phyloP scores from a whole-genome alignment of 2,329 filamentous ascomycete genomes.

The Nothophaeocryptopus gaeumannii region DNA sequence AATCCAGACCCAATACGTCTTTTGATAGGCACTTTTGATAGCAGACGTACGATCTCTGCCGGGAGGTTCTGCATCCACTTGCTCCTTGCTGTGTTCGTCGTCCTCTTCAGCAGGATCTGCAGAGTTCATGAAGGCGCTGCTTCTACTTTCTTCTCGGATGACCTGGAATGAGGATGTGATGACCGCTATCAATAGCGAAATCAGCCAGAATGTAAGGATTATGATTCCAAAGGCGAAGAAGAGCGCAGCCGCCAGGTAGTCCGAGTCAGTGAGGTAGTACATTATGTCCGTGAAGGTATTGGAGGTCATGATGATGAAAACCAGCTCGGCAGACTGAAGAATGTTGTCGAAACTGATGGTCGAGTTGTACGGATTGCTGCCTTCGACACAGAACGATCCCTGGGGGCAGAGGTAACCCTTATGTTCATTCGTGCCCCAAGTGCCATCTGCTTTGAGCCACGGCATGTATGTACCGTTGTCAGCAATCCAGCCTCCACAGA shows the following conservation, averaged over 20 bases:
- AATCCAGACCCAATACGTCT: slow-evolving; percentile 75
- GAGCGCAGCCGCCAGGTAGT: slow-evolving; percentile 81
- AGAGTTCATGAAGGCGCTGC: slow-evolving; percentile 84
- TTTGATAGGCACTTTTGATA: slow-evolving; percentile 71
- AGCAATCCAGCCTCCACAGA: slow-evolving; percentile 81
- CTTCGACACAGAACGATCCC: slow-evolving; percentile 79
- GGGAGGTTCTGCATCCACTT: slow-evolving; percentile 6
- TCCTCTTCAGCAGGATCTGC: slow-evolving; percentile 44
- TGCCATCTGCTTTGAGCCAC: slow-evolving; percentile 64
- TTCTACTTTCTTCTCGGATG: slow-evolving; percentile 92
- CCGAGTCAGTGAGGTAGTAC: slow-evolving; percentile 88
- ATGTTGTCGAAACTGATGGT: slow-evolving; percentile 97
- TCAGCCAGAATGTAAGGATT: slow-evolving; percentile 93
- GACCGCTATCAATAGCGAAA: slow-evolving; percentile 90
- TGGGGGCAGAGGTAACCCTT: slow-evolving; percentile 89
- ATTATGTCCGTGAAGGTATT: slow-evolving; percentile 96
- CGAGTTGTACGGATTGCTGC: slow-evolving; percentile 72
- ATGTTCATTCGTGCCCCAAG: slow-evolving; percentile 48
- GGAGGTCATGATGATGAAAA: slow-evolving; percentile 97
- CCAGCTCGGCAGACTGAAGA: slow-evolving; percentile 81
- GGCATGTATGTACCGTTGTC: slow-evolving; percentile 56
- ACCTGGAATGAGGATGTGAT: slow-evolving; percentile 99
- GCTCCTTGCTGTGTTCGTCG: slow-evolving; percentile 9
- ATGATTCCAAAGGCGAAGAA: slow-evolving; percentile 73
- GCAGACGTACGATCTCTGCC: slow-evolving; percentile 36